phyloP scores from a whole-genome alignment of 179 eudicot species.

The Corrigiola litoralis region DNA sequence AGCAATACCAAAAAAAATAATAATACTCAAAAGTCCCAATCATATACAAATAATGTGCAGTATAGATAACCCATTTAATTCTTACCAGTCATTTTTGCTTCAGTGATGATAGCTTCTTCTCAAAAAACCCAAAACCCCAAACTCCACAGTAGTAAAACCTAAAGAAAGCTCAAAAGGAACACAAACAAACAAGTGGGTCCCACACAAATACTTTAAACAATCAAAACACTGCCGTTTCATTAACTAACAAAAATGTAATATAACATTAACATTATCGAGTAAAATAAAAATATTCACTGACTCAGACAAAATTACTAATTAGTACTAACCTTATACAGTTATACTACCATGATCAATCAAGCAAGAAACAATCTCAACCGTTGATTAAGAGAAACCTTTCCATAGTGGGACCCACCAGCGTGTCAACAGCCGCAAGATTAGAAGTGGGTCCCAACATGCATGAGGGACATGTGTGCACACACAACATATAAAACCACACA shows the following conservation, averaged over 20 bases:
- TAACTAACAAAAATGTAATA: too few species aligned
- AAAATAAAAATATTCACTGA: too few species aligned
- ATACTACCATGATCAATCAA: too few species aligned
- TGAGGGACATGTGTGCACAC: constrained; percentile 25
- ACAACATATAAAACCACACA: constrained; percentile 3
- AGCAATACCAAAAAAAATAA: neutral
- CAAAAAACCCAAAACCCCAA: neutral
- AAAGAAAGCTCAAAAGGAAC: neutral
- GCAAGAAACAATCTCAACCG: constrained; percentile 13
- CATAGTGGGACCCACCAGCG: neutral
- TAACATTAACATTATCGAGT: too few species aligned
- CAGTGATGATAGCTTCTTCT: neutral
- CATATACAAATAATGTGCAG: too few species aligned
- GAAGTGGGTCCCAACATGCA: constrained; percentile 21
- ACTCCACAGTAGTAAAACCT: constrained; percentile 2
- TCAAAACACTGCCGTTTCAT: neutral
- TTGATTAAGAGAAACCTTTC: neutral
- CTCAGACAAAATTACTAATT: too few species aligned
- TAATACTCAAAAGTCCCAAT: neutral
- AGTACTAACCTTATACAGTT: too few species aligned
- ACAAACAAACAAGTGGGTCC: too few species aligned
- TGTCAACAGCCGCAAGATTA: neutral
- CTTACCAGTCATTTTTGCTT: constrained; percentile 33
- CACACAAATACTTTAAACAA: neutral
- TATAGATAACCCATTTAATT: too few species aligned